Evolutionary conservation across 2,329 filamentous ascomycete species (phyloP).

Genomic region (Elsinoe batatas): DNA sequence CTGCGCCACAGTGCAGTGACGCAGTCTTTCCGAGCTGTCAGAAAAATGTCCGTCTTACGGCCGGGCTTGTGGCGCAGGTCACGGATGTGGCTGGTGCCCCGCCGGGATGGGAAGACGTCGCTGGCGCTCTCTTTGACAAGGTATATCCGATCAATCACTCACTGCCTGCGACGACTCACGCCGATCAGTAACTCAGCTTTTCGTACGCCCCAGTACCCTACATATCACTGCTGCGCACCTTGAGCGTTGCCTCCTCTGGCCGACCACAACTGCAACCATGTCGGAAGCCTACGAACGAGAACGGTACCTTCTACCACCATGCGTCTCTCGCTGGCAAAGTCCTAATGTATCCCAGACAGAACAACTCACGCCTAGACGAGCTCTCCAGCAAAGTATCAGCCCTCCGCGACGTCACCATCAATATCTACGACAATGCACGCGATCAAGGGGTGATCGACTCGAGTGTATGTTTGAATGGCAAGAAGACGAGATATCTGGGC

Average conservation of each 20-base stretch:
- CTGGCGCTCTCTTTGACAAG: not conserved
- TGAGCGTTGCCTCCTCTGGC: not conserved
- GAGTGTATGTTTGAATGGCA: constrained; percentile 50
- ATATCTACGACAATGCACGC: constrained; percentile 94
- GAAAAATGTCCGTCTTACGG: not conserved
- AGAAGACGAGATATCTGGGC: not conserved
- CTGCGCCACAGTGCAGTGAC: constrained; percentile 2
- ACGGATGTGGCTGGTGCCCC: not conserved
- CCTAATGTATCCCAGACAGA: constrained; percentile 50
- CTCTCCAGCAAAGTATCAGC: constrained; percentile 85
- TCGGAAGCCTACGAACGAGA: constrained; percentile 51
- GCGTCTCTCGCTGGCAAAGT: constrained; percentile 12
- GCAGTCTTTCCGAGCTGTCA: not conserved
- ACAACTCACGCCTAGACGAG: constrained; percentile 87
- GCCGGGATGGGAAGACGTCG: not conserved
- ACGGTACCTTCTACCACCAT: constrained; percentile 37
- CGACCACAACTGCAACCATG: constrained; percentile 29
- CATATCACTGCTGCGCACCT: not conserved
- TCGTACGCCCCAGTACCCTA: no score
- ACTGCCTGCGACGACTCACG: no score
- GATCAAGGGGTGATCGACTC: constrained; percentile 81
- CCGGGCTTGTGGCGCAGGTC: constrained; percentile 1
- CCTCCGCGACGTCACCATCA: constrained; percentile 84
- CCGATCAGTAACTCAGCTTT: no score
- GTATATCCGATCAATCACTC: no score